Percentiles rank a stretch among this genome's conserved stretches.
Evolutionary conservation across 192 early-diverging fungal genomes (phyloP).

Genomic region (Podila clonocystis): DNA sequence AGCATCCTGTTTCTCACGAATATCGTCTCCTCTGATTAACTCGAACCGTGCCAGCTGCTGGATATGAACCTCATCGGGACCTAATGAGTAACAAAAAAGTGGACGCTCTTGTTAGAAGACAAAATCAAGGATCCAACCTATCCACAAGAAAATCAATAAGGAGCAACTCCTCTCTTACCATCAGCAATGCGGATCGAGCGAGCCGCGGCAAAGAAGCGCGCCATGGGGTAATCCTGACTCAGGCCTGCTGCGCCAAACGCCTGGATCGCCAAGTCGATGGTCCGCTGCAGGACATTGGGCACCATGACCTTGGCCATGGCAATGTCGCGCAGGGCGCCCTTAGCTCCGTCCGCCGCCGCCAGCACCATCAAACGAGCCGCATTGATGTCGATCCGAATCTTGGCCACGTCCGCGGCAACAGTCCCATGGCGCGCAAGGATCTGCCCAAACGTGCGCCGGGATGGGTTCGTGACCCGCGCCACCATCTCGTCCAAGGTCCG

Average conservation of each 20-base stretch:
- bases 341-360: constrained; percentile 89
- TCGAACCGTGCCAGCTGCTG: constrained; percentile 86
- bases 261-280: constrained; percentile 95
- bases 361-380: constrained; percentile 91
- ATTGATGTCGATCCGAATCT: constrained; percentile 92
- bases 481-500: constrained; percentile 91
- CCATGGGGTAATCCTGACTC: constrained; percentile 84
- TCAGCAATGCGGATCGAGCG: constrained; percentile 94
- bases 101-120: too few species aligned
- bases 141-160: background rate
- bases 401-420: constrained; percentile 81
- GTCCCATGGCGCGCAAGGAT: constrained; percentile 87
- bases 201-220: constrained; percentile 81
- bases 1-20: constrained; percentile 42
- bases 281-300: constrained; percentile 76
- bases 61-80: constrained; percentile 91
- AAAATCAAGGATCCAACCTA: too few species aligned
- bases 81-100: constrained; percentile 7
- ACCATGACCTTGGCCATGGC: constrained; percentile 97
- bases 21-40: constrained; percentile 61
- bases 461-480: constrained; percentile 77
- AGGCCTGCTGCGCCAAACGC: constrained; percentile 92
- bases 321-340: constrained; percentile 92
- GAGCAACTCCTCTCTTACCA: constrained; percentile 46
- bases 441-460: constrained; percentile 90